Conservation (phyloP, 495 filamentous ascomycete species). For the Extremus antarcticus region DNA sequence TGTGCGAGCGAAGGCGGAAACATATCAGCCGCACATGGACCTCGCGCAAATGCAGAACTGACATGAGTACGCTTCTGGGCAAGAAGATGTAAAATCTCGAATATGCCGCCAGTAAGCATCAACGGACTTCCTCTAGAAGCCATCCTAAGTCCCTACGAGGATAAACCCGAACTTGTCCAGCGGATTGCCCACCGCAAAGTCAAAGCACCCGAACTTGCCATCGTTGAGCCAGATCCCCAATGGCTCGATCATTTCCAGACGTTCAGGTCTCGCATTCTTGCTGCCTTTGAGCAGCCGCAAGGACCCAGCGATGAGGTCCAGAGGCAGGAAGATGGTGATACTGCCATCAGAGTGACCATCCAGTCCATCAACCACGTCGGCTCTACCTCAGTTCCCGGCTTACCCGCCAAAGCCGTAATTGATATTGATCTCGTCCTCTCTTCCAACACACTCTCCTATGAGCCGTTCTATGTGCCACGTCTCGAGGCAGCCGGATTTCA, state of each 20-base stretch:
- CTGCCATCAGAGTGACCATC: not conserved
- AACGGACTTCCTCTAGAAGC: slow-evolving; percentile 16
- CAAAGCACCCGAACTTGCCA: slow-evolving; percentile 20
- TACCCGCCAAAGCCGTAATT: slow-evolving; percentile 40
- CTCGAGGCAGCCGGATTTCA: slow-evolving; percentile 36
- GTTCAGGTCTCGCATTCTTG: slow-evolving; percentile 26
- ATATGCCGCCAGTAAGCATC: slow-evolving; percentile 6
- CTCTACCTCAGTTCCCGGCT: slow-evolving; percentile 40
- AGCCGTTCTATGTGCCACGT: slow-evolving; percentile 34
- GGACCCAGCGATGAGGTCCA: not conserved
- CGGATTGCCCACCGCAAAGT: slow-evolving; percentile 13
- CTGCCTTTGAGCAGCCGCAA: slow-evolving; percentile 25
- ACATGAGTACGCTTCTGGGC: too few species aligned
- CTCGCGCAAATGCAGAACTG: too few species aligned
- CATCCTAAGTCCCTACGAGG: slow-evolving; percentile 2
- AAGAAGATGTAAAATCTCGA: not conserved
- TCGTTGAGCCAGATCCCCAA: slow-evolving; percentile 33
- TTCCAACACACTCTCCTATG: slow-evolving; percentile 26
- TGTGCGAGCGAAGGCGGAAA: too few species aligned
- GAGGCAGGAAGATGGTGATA: not conserved
- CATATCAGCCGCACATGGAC: too few species aligned
- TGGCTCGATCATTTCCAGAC: slow-evolving; percentile 34
- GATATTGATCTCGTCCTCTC: slow-evolving; percentile 40
- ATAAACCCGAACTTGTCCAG: slow-evolving; percentile 11
- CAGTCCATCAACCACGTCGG: slow-evolving; percentile 32